These are phyloP conservation scores for Pseudogymnoascus sp. DNA, from an alignment of 2,329 filamentous ascomycete genomes.

Conservation along the genomic window DNA sequence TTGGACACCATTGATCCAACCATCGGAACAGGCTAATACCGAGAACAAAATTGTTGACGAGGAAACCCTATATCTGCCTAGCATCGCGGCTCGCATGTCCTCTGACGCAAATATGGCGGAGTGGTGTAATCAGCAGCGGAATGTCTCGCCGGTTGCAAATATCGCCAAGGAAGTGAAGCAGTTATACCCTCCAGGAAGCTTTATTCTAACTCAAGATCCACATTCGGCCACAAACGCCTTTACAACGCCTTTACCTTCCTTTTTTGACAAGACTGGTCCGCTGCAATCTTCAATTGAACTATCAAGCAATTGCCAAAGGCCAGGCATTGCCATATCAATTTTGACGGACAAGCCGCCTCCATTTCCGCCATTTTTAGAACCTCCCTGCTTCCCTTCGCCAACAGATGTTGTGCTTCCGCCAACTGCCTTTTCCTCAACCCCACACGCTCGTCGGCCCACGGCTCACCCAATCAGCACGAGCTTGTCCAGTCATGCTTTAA, in stretches of 20 bases:
- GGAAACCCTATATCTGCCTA: neutral
- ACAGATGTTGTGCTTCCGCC: neutral
- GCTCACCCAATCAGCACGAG: neutral
- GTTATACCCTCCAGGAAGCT: neutral
- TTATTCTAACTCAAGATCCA: neutral
- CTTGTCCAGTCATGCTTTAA: neutral
- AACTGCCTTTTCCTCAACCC: neutral
- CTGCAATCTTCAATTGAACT: neutral
- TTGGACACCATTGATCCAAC: neutral
- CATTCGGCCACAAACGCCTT: neutral
- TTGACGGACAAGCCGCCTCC: neutral
- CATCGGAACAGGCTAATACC: neutral
- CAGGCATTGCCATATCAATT: neutral
- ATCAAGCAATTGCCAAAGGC: neutral
- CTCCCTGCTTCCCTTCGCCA: neutral
- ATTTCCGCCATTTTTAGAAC: neutral
- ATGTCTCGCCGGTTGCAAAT: neutral
- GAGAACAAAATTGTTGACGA: neutral
- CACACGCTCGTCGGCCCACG: neutral
- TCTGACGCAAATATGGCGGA: neutral
- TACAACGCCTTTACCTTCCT: neutral
- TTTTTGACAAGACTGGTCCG: neutral
- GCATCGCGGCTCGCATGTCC: neutral
- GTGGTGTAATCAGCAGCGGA: neutral
- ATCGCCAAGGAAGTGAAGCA: neutral